These are phyloP conservation scores for Tolypocladium paradoxum DNA, from an alignment of 2,329 filamentous ascomycete species.

Conservation along the genomic window DNA sequence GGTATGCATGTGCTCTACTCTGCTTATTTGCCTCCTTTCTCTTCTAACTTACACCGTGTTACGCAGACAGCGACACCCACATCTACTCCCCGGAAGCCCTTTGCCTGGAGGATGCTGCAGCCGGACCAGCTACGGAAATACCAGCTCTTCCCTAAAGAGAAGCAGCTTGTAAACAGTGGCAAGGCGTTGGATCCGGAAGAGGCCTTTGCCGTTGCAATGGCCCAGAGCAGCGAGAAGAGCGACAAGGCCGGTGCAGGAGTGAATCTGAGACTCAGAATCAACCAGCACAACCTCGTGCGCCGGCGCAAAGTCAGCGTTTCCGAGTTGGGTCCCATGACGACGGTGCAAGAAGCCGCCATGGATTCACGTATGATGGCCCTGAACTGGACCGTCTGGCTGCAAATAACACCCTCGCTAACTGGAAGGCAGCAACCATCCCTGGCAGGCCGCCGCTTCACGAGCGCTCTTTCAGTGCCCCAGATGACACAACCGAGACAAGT, in stretches of 20 bases:
- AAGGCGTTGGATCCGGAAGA: slow-evolving; percentile 42
- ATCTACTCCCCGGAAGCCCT: slow-evolving; percentile 33
- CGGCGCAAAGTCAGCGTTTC: slow-evolving; percentile 54
- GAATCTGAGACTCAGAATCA: slow-evolving; percentile 38
- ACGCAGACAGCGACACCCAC: slow-evolving; percentile 1
- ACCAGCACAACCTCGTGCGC: slow-evolving; percentile 44
- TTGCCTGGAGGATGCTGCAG: slow-evolving; percentile 49
- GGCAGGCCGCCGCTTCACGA: slow-evolving; percentile 54
- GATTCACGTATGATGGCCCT: slow-evolving; percentile 54
- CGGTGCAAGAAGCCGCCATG: slow-evolving; percentile 56
- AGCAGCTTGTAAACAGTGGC: slow-evolving; percentile 28
- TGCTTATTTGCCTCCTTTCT: background rate
- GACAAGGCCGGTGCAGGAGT: slow-evolving; percentile 26
- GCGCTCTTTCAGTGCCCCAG: slow-evolving; percentile 51
- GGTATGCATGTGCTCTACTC: slow-evolving; percentile 20
- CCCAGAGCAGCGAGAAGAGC: slow-evolving; percentile 28
- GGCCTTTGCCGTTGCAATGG: slow-evolving; percentile 31
- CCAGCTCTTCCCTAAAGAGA: slow-evolving; percentile 48
- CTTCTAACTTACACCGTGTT: background rate
- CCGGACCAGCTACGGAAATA: slow-evolving; percentile 42
- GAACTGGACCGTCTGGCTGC: background rate
- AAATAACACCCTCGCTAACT: background rate
- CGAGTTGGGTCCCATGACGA: slow-evolving; percentile 57
- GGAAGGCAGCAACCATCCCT: slow-evolving; percentile 49
- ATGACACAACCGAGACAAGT: slow-evolving; percentile 2